Conservation (phyloP, 345 rosid genomes). For the Carallia brachiata region DNA sequence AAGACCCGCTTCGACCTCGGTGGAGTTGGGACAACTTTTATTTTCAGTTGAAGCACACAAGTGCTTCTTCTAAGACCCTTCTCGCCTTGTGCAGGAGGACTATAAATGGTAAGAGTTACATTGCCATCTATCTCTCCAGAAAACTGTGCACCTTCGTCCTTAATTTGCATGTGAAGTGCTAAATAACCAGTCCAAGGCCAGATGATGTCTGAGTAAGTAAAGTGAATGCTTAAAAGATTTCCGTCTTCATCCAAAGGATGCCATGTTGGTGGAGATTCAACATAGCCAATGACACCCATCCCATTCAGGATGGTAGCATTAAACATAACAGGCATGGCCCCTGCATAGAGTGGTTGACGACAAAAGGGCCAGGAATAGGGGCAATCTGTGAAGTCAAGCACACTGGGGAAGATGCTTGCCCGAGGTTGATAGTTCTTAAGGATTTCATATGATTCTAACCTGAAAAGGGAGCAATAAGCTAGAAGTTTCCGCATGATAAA, state of each 20-base stretch:
- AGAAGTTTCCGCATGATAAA: slow-evolving; percentile 21
- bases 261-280: slow-evolving; percentile 86
- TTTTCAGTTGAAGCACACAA: slow-evolving; percentile 74
- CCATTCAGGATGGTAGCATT: slow-evolving; percentile 92
- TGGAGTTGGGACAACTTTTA: slow-evolving; percentile 86
- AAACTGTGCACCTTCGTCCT: slow-evolving; percentile 91
- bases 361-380: slow-evolving; percentile 99
- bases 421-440: slow-evolving; percentile 84
- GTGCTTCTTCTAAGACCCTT: slow-evolving; percentile 55
- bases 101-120: slow-evolving; percentile 60
- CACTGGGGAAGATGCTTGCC: slow-evolving; percentile 90
- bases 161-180: slow-evolving; percentile 95
- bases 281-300: slow-evolving; percentile 89
- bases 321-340: slow-evolving; percentile 94
- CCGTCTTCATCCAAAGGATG: slow-evolving; percentile 86
- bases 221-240: slow-evolving; percentile 77
- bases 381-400: slow-evolving; percentile 82
- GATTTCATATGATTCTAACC: slow-evolving; percentile 96
- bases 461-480: slow-evolving; percentile 46
- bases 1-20: slow-evolving; percentile 79
- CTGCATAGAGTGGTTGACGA: slow-evolving; percentile 91
- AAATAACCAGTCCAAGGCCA: slow-evolving; percentile 99
- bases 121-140: slow-evolving; percentile 85
- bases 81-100: slow-evolving; percentile 82
- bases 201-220: slow-evolving; percentile 74